Base-by-base conservation (phyloP, 2,329 filamentous ascomycete genomes). In the Aspergillus ibericus region DNA sequence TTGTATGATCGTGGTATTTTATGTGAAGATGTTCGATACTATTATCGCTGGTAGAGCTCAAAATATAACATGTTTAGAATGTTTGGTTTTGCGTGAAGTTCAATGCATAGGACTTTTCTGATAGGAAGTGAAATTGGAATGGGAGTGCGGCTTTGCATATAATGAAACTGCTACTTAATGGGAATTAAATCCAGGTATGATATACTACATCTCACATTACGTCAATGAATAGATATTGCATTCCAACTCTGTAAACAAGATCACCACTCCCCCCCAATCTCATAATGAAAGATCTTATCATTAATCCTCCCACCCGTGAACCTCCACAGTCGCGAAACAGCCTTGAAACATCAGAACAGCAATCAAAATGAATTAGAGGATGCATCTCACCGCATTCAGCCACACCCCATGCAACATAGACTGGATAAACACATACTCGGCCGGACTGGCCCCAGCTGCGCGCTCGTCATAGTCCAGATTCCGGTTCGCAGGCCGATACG, bases 261-360 rank as follows among this genome's bases (percentile, higher is more conserved):
- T 51, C 59, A 81, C 67, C 75, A 82, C 67, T 86, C 83, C 12
- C 83, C 83, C 10, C 84, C 83, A 57, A 86, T 71, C 32, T 79
- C 77, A 64, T 83, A 84, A 32, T 75, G 75, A 52, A 84, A 83
- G 20, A 80, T 70, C n/a, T 70, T 69, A 59, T 80, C 74, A 65
- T 81, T 82, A 9, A 83, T 59, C 59, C 69, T 80, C 0, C 82
- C 83, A 2, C 77, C 73, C 0, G 82, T 84, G 5, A 69, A 70
- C n/a, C 78, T 70, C 83, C 83, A 86, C 1, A 81, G 34, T 9
- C 68, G 56, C 42, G 80, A 74, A 3, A 78, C 75, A 7, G 70
- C 67, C 53, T 77, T 49, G 2, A 5, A 32, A 27, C 10, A 16
- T 49, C 5, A 55, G 20, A 15, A 5, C 12, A 12, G 10, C 10